Base-by-base conservation (phyloP, 1,139 yeast genomes). In the Debaryomyces psychrophilus region DNA sequence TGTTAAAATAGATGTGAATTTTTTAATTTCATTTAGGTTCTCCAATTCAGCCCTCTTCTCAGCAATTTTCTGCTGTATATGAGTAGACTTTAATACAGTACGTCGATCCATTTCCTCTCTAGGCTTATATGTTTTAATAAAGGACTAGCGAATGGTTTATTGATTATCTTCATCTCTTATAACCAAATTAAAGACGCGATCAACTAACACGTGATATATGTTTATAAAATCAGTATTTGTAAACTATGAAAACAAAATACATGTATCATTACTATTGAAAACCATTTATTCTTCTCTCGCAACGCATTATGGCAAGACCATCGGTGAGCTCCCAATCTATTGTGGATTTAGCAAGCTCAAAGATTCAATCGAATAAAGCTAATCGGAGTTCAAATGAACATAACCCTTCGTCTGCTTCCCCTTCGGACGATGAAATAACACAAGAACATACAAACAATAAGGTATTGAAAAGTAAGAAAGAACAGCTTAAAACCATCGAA, bases 21-120 rank as follows among this genome's bases (percentile, higher is more conserved):
- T 65, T 45, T 76, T 73, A 31, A 85, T 71, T 54, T 81, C 79
- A 40, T 69, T 73, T 33, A 83, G 64, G 50, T 71, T 68, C 44
- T 71, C 79, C 29, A 84, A 73, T 55, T 83, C 88, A 4, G 71
- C 73, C 46, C 77, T 61, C 58, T 83, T 83, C 44, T 72, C 73
- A 1, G 65, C 68, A 36, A 76, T 71, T 50, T 67, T 68, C 49
- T 65, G 69, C 52, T 69, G 71, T 29, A 44, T 44, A 15, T 41
- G 44, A 22, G 37, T 40, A 6, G 44, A 39, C 27, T 44, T 44
- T 8, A 59, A 37, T 9, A 33, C 38, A 5, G 34, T 33, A 8
- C 31, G 34, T 35, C 49, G 37, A 22, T 45, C 49, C 52, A 48
- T 46, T 22, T 11, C 26, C n/a, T 27, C 14, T 27, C n/a, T 17